A percentile compares a stretch with the other conserved stretches of the same genome.
Evolutionary conservation across 768 basidiomycete species (phyloP).

Genomic region (Suillus subaureus): DNA sequence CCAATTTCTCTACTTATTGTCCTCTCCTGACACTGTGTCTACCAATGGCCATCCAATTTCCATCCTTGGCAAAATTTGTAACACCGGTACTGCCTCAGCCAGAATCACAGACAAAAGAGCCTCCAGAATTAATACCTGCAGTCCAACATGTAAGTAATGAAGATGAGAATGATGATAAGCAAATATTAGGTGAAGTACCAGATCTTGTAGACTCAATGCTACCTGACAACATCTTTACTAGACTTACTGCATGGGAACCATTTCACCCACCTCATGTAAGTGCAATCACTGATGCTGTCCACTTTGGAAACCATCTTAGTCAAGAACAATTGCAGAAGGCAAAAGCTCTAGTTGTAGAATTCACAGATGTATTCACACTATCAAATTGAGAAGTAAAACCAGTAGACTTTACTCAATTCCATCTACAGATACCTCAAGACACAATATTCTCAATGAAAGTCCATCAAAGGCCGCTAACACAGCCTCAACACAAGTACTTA

Average conservation of each 20-base stretch:
- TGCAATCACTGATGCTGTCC: conserved; percentile 18
- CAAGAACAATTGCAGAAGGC: not conserved
- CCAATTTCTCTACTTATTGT: too few species aligned
- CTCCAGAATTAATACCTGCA: too few species aligned
- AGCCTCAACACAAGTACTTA: conserved; percentile 34
- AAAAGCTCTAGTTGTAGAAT: conserved; percentile 25
- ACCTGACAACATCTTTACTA: conserved; percentile 13
- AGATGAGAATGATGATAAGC: too few species aligned
- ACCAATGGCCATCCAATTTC: too few species aligned
- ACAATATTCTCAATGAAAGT: conserved; percentile 34
- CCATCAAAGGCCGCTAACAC: conserved; percentile 33
- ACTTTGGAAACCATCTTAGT: conserved; percentile 20
- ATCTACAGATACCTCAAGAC: conserved; percentile 33
- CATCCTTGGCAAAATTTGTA: too few species aligned
- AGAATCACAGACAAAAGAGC: too few species aligned
- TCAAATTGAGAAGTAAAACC: conserved; percentile 39
- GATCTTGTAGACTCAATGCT: not conserved
- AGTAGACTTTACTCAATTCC: conserved; percentile 35
- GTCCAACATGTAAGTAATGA: too few species aligned
- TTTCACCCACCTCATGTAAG: conserved; percentile 22
- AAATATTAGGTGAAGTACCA: not conserved
- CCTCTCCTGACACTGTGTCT: too few species aligned
- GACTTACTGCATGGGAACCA: conserved; percentile 15
- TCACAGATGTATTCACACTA: conserved; percentile 43
- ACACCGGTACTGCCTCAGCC: too few species aligned